A percentile compares a stretch with the other conserved stretches of the same genome.
Conservation (phyloP, 2,329 filamentous ascomycete species). For the Teratosphaeria gauchensis region DNA sequence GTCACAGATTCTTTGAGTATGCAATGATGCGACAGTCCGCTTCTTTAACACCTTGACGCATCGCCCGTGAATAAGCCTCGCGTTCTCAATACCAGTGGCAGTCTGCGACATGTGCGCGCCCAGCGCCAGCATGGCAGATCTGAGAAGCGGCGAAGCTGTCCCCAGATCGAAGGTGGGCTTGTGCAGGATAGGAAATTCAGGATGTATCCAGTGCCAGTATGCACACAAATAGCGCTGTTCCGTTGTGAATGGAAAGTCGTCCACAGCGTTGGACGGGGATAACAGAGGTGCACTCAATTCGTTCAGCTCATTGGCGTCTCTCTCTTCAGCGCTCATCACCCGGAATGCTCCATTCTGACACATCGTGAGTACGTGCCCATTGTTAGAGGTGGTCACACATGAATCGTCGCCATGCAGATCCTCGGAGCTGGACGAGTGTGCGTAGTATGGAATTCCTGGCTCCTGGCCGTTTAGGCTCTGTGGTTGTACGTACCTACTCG, state of each 20-base stretch:
- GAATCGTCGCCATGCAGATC: neutral
- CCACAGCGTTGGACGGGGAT: conserved; percentile 6
- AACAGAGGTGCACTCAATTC: conserved; percentile 6
- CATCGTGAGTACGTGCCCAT: neutral
- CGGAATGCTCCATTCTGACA: neutral
- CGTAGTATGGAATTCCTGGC: neutral
- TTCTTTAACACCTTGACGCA: conserved; percentile 32
- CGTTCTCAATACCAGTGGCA: conserved; percentile 23
- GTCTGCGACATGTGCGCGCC: conserved; percentile 31
- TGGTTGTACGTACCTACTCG: conserved; percentile 4
- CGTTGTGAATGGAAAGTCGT: conserved; percentile 21
- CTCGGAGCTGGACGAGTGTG: conserved; percentile 5
- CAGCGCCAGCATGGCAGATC: conserved; percentile 35
- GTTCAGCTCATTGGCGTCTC: conserved; percentile 12
- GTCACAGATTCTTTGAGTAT: conserved; percentile 27
- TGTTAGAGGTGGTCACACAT: neutral
- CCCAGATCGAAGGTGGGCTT: conserved; percentile 29
- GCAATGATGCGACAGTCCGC: conserved; percentile 12
- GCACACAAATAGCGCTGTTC: conserved; percentile 33
- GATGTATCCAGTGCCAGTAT: conserved; percentile 38
- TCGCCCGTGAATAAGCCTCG: conserved; percentile 31
- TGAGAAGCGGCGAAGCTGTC: conserved; percentile 33
- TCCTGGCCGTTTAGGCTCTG: neutral
- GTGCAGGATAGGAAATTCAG: conserved; percentile 36
- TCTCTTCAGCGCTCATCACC: conserved; percentile 6